Conservation (phyloP, 768 basidiomycete species). For the Serendipita vermifera region DNA sequence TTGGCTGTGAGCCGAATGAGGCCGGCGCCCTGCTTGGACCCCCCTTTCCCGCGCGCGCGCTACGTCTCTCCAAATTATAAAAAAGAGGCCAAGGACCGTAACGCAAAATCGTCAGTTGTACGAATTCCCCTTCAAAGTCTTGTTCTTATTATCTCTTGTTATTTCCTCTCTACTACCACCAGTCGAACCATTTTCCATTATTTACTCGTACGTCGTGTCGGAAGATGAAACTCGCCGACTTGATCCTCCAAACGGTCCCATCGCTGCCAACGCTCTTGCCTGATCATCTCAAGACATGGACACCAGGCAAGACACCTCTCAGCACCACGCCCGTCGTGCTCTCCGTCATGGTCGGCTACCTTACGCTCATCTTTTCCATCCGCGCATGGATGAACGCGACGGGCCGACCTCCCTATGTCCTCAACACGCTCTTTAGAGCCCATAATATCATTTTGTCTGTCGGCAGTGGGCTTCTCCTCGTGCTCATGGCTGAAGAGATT, state of each 20-base stretch:
- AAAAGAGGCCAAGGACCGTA: no score
- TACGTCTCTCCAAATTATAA: no score
- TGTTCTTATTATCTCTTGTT: no score
- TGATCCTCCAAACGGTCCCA: constrained; percentile 39
- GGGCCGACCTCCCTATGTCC: constrained; percentile 48
- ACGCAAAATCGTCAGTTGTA: no score
- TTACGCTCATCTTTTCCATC: constrained; percentile 76
- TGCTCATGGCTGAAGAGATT: constrained; percentile 87
- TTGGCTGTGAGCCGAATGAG: no score
- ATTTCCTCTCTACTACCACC: no score
- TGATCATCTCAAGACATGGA: constrained; percentile 44
- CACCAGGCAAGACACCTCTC: constrained; percentile 63
- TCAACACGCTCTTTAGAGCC: constrained; percentile 71
- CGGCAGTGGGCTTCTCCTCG: constrained; percentile 73
- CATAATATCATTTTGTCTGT: constrained; percentile 83
- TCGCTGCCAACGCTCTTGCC: constrained; percentile 37
- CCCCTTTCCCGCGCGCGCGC: no score
- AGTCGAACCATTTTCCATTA: no score
- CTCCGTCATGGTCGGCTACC: constrained; percentile 60
- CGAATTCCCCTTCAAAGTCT: no score
- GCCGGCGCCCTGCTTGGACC: no score
- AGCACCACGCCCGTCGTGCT: constrained; percentile 63
- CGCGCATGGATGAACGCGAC: constrained; percentile 75
- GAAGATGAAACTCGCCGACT: constrained; percentile 67
- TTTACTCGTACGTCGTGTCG: no score